Evolutionary conservation across 257 asterid genomes (phyloP).

Genomic region (Gentiana macrophylla): DNA sequence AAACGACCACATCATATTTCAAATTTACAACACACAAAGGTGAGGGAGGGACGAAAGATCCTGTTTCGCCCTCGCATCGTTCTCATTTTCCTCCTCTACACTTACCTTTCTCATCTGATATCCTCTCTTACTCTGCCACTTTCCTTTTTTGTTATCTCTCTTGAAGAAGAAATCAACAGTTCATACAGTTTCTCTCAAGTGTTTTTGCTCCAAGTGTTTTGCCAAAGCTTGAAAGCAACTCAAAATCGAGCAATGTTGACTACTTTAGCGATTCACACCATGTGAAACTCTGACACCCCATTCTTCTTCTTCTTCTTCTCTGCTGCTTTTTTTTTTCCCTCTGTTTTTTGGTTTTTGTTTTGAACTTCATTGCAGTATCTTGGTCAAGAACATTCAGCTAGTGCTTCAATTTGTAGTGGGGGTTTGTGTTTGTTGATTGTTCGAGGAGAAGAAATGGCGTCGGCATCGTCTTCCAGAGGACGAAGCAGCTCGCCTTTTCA

Average conservation of each 20-base stretch:
- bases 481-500: constrained; percentile 77
- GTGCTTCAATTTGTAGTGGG: background rate
- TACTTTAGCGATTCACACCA: constrained; percentile 47
- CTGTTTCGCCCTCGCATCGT: constrained; percentile 1
- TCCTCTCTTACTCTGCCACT: constrained; percentile 24
- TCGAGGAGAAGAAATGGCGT: constrained; percentile 15
- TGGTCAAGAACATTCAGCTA: background rate
- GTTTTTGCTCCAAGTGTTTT: constrained; percentile 23
- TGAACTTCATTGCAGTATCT: background rate
- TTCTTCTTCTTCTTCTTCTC: constrained; percentile 12
- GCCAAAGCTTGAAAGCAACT: constrained; percentile 26
- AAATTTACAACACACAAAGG: too few relatives aligned
- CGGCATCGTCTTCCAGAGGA: constrained; percentile 90
- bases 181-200: constrained; percentile 14
- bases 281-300: constrained; percentile 82
- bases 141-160: constrained; percentile 40
- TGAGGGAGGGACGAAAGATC: too few relatives aligned
- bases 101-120: constrained; percentile 13
- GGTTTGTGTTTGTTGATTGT: constrained; percentile 5
- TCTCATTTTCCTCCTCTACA: constrained; percentile 17
- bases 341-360: background rate
- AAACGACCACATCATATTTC: background rate
- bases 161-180: constrained; percentile 37
- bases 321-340: constrained; percentile 6
- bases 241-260: constrained; percentile 24